phyloP scores from a whole-genome alignment of 768 basidiomycete genomes.

The Daedaleopsis nitida region DNA sequence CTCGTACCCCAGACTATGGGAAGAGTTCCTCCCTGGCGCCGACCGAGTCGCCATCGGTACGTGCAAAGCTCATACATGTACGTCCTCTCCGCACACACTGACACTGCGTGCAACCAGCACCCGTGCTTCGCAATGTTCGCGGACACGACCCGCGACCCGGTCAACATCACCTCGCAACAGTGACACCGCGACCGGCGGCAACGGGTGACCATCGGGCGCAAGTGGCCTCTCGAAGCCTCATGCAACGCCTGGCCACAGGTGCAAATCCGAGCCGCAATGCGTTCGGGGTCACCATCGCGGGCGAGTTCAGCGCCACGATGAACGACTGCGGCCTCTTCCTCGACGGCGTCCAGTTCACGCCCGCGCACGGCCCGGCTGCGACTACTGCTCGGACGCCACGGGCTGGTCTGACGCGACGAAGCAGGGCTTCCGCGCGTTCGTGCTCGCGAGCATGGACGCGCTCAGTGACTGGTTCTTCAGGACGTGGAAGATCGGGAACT shows the following conservation, averaged over 20 bases:
- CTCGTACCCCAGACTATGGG: slow-evolving; percentile 44
- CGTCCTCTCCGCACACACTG: no score
- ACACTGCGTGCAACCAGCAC: slow-evolving; percentile 41
- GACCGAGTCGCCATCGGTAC: slow-evolving; percentile 48
- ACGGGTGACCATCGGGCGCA: slow-evolving; percentile 17
- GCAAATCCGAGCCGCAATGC: slow-evolving; percentile 39
- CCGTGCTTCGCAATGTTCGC: slow-evolving; percentile 49
- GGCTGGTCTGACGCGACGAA: slow-evolving; percentile 53
- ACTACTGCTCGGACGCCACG: slow-evolving; percentile 47
- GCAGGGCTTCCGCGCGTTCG: slow-evolving; percentile 51
- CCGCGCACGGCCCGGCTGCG: slow-evolving; percentile 37
- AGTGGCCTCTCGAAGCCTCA: slow-evolving; percentile 36
- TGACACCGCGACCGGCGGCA: slow-evolving; percentile 38
- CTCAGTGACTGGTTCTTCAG: slow-evolving; percentile 73
- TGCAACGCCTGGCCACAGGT: slow-evolving; percentile 48
- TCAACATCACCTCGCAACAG: no score
- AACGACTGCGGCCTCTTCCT: slow-evolving; percentile 64
- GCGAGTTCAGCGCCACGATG: slow-evolving; percentile 70
- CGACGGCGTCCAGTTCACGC: slow-evolving; percentile 28
- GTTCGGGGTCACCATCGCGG: slow-evolving; percentile 72
- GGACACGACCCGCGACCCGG: slow-evolving; percentile 36
- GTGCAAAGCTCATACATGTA: background rate
- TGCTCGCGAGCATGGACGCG: slow-evolving; percentile 62
- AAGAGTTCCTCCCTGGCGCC: slow-evolving; percentile 39
- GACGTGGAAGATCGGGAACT: slow-evolving; percentile 79